phyloP scores from a whole-genome alignment of 371 early-diverging fungal species.

The Rhizopus microsporus region DNA sequence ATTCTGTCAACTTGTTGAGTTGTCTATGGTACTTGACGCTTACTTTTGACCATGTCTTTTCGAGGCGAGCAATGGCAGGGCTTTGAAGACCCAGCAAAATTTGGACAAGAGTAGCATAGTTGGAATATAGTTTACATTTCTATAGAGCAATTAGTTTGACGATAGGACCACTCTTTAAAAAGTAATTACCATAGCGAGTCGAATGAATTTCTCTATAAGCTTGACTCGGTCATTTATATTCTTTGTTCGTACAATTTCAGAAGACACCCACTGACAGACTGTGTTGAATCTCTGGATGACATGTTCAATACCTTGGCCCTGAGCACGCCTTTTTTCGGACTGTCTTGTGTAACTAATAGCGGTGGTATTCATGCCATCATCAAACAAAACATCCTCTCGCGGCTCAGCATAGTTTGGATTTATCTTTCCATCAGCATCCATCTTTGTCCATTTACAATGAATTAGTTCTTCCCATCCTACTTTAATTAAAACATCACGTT shows the following conservation, averaged over 20 bases:
- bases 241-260: conserved; percentile 61
- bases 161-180: background rate
- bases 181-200: conserved; percentile 62
- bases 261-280: conserved; percentile 73
- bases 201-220: conserved; percentile 71
- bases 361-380: background rate
- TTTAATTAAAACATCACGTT: conserved; percentile 56
- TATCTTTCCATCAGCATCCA: conserved; percentile 27
- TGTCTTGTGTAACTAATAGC: conserved; percentile 26
- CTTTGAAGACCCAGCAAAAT: conserved; percentile 66
- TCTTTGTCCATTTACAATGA: conserved; percentile 60
- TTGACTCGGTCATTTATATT: conserved; percentile 57
- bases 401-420: conserved; percentile 4
- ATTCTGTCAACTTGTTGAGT: conserved; percentile 55
- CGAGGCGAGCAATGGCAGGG: conserved; percentile 60
- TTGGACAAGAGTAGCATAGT: conserved; percentile 67
- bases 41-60: conserved; percentile 65
- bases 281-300: conserved; percentile 68
- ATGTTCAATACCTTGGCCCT: conserved; percentile 50
- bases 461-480: conserved; percentile 70
- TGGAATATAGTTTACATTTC: conserved; percentile 65
- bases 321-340: conserved; percentile 13
- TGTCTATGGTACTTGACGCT: conserved; percentile 48
- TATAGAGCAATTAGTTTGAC: conserved; percentile 16
- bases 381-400: conserved; percentile 5